phyloP scores from a whole-genome alignment of 805 yeast genomes.

The Osmozyma mogii region DNA sequence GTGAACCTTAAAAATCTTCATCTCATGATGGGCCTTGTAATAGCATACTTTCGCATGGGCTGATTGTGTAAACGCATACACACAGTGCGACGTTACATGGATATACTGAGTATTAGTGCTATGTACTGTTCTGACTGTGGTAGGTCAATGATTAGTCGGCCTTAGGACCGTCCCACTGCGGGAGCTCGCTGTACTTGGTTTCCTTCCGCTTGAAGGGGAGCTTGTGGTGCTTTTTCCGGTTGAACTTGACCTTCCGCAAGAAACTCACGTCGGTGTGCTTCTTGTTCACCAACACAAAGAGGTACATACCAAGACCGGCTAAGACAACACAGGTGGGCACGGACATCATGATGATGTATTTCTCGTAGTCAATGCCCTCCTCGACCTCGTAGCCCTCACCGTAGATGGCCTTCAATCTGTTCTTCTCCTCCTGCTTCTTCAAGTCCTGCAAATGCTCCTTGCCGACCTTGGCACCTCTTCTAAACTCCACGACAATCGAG shows the following conservation, averaged over 20 bases:
- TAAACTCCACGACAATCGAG: constrained; percentile 37
- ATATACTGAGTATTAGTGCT: too few relatives aligned
- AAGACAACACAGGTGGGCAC: constrained; percentile 61
- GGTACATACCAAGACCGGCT: constrained; percentile 55
- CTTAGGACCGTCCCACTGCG: constrained; percentile 21
- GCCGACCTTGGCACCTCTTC: constrained; percentile 46
- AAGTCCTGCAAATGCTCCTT: constrained; percentile 40
- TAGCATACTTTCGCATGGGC: too few relatives aligned
- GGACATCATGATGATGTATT: constrained; percentile 56
- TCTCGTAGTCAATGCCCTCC: constrained; percentile 45
- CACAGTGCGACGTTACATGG: too few relatives aligned
- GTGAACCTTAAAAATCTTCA: too few relatives aligned
- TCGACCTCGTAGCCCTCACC: constrained; percentile 32
- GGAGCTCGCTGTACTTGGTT: constrained; percentile 21
- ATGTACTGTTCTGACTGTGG: too few relatives aligned
- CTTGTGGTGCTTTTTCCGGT: constrained; percentile 21
- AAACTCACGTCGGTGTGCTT: constrained; percentile 33
- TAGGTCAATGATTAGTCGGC: too few relatives aligned
- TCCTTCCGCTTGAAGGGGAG: constrained; percentile 20
- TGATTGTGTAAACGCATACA: too few relatives aligned
- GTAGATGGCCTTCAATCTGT: constrained; percentile 15
- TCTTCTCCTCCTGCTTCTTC: constrained; percentile 26
- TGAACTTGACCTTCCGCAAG: constrained; percentile 25
- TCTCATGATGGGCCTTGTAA: too few relatives aligned
- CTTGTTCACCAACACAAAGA: constrained; percentile 50